These are phyloP conservation scores for Lophiotrema nucula DNA, from an alignment of 495 filamentous ascomycete genomes.

Conservation along the genomic window DNA sequence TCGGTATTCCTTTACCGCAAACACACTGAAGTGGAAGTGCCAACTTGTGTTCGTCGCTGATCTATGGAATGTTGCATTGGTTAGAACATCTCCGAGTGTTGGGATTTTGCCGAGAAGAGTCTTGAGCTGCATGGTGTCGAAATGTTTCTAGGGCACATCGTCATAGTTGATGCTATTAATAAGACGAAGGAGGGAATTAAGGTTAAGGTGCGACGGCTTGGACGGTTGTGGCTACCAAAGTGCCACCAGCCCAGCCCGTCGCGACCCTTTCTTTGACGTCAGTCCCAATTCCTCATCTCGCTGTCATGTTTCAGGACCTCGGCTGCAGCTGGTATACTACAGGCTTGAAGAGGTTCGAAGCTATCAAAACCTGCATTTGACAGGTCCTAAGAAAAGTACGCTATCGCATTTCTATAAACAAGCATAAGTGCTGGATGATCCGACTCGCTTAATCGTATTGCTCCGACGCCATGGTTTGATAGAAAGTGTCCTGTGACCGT, in stretches of 20 bases:
- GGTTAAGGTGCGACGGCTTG: slow-evolving; percentile 11
- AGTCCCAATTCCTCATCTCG: background rate
- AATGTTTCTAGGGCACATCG: too few species aligned
- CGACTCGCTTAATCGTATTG: slow-evolving; percentile 1
- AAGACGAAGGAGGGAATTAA: slow-evolving; percentile 4
- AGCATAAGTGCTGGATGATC: background rate
- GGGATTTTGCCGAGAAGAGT: too few species aligned
- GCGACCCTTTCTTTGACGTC: background rate
- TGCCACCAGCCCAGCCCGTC: background rate
- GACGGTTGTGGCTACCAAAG: background rate
- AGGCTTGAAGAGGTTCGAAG: too few species aligned
- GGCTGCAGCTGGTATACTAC: too few species aligned
- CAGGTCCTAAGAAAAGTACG: background rate
- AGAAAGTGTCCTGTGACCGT: background rate
- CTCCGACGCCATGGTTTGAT: background rate
- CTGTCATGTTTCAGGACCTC: too few species aligned
- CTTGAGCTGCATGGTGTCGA: too few species aligned
- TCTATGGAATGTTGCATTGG: background rate
- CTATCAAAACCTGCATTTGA: background rate
- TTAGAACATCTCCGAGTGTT: too few species aligned
- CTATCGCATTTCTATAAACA: slow-evolving; percentile 1
- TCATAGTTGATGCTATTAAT: background rate
- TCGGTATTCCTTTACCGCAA: too few species aligned
- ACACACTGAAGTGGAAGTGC: too few species aligned
- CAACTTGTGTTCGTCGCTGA: background rate